A percentile compares a stretch with the other conserved stretches of the same genome.
Conservation (phyloP, 768 basidiomycete genomes). For the Tremella yokohamensis region DNA sequence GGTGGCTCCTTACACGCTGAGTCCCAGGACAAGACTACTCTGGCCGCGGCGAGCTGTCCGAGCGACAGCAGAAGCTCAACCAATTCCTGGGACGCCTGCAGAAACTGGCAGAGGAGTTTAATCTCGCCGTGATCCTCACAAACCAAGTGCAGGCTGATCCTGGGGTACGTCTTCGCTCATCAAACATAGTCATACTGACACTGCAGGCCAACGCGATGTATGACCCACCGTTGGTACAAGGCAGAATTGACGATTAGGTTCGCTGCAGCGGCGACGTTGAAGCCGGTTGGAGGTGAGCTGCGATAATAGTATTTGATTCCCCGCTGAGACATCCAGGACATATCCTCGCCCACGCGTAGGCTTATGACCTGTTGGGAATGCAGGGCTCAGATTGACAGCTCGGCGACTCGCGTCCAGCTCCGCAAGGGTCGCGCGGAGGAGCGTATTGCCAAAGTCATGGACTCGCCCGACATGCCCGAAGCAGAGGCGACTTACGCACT, state of each 20-base stretch:
- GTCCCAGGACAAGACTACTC: conserved; percentile 68
- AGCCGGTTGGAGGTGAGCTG: conserved; percentile 61
- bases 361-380: background rate
- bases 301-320: background rate
- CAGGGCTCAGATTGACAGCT: conserved; percentile 23
- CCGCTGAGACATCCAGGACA: conserved; percentile 30
- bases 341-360: conserved; percentile 49
- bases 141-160: conserved; percentile 90
- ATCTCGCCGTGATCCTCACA: conserved; percentile 79
- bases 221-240: background rate
- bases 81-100: conserved; percentile 87
- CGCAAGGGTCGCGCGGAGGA: conserved; percentile 50
- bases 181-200: conserved; percentile 2
- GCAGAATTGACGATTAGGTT: conserved; percentile 54
- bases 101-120: conserved; percentile 72
- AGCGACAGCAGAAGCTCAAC: conserved; percentile 86
- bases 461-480: conserved; percentile 49
- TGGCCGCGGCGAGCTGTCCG: conserved; percentile 88
- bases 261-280: conserved; percentile 85
- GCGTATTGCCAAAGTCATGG: conserved; percentile 47
- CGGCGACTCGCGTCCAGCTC: conserved; percentile 48
- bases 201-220: conserved; percentile 47
- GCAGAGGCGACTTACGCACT: conserved; percentile 47
- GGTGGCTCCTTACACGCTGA: background rate
- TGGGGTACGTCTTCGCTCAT: conserved; percentile 60